Evolutionary conservation across 768 basidiomycete genomes (phyloP).

Genomic region (Psilocybe subaeruginosa): DNA sequence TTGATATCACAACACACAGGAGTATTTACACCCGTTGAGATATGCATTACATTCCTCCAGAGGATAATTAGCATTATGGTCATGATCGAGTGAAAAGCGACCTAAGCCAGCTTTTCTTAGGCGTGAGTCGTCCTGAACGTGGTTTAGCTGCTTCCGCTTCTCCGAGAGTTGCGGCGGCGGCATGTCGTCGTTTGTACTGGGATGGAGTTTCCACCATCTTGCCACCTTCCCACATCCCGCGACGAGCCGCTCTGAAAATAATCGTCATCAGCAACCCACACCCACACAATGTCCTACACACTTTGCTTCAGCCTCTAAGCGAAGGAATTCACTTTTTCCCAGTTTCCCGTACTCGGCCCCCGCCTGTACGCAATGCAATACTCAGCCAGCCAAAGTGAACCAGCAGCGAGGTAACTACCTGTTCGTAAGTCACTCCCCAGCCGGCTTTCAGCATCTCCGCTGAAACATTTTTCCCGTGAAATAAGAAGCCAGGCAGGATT

Average conservation of each 20-base stretch:
- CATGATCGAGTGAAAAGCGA: slow-evolving; percentile 16
- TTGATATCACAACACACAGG: neutral
- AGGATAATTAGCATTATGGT: neutral
- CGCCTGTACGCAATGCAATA: slow-evolving; percentile 28
- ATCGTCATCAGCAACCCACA: neutral
- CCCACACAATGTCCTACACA: neutral
- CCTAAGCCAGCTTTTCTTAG: slow-evolving; percentile 12
- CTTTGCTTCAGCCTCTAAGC: slow-evolving; percentile 67
- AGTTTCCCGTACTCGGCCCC: slow-evolving; percentile 80
- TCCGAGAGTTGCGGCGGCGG: slow-evolving; percentile 13
- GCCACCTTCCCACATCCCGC: slow-evolving; percentile 78
- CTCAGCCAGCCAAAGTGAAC: too few species aligned
- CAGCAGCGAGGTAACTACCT: slow-evolving; percentile 31
- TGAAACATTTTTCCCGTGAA: slow-evolving; percentile 52
- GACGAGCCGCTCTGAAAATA: slow-evolving; percentile 51
- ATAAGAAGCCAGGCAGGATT: slow-evolving; percentile 54
- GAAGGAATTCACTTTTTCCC: slow-evolving; percentile 66
- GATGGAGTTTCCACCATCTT: slow-evolving; percentile 65
- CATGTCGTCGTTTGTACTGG: slow-evolving; percentile 77
- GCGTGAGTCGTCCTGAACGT: neutral
- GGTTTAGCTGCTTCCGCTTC: slow-evolving; percentile 14
- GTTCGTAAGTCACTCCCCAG: slow-evolving; percentile 75
- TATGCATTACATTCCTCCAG: neutral
- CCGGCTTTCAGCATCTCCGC: slow-evolving; percentile 82
- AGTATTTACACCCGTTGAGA: neutral